Percentiles rank a stretch among this genome's conserved stretches.
These are phyloP conservation scores for Pugionium dolabratum DNA, from an alignment of 345 rosid genomes.

Conservation along the genomic window DNA sequence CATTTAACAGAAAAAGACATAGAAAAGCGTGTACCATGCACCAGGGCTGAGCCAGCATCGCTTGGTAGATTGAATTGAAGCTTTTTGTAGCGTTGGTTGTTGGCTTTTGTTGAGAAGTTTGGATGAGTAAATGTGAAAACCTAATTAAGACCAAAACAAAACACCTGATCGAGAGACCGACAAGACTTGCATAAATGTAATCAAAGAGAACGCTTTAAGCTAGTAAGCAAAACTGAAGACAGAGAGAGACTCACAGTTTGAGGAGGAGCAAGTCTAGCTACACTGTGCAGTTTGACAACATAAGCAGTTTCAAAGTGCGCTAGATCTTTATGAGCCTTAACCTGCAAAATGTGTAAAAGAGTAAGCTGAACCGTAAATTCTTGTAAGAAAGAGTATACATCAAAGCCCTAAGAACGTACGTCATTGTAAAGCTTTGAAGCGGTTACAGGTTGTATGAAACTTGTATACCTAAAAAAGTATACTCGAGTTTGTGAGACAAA, in stretches of 20 bases:
- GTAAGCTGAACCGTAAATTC: constrained; percentile 16
- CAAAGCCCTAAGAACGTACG: constrained; percentile 45
- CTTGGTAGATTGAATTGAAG: constrained; percentile 67
- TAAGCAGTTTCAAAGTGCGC: constrained; percentile 95
- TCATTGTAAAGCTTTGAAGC: constrained; percentile 87
- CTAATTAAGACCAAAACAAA: constrained; percentile 42
- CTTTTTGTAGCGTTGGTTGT: constrained; percentile 80
- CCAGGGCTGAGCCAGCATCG: constrained; percentile 79
- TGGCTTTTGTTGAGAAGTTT: constrained; percentile 52
- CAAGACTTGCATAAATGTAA: constrained; percentile 15
- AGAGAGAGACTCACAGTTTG: constrained; percentile 62
- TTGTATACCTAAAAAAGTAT: constrained; percentile 65
- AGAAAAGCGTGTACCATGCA: constrained; percentile 64
- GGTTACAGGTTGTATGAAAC: constrained; percentile 92
- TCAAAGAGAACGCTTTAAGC: neutral
- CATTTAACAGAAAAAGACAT: neutral
- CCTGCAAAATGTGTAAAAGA: constrained; percentile 49
- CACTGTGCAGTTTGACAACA: constrained; percentile 88
- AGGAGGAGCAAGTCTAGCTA: constrained; percentile 83
- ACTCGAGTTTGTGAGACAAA: too few relatives aligned
- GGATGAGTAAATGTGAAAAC: constrained; percentile 95
- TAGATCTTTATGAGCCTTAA: constrained; percentile 86
- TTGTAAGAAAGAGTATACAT: constrained; percentile 12
- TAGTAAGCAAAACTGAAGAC: constrained; percentile 3
- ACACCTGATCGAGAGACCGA: neutral